These are phyloP conservation scores for Aspergillus tubingensis DNA, from an alignment of 2,329 filamentous ascomycete species.

Conservation along the genomic window DNA sequence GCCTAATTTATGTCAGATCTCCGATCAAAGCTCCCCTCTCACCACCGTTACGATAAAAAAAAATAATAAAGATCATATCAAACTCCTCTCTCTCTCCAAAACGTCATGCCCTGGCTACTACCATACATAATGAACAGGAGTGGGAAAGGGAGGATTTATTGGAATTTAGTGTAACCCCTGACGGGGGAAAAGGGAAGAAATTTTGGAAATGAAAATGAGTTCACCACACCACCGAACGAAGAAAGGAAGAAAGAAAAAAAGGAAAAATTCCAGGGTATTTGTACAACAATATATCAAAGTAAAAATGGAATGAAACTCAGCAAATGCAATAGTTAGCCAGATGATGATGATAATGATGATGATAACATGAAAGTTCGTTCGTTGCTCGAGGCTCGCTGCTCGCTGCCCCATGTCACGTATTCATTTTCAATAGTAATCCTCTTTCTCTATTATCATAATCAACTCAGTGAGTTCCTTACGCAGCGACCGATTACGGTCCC, in stretches of 20 bases:
- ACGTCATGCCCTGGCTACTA: too few species aligned
- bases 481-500: slow-evolving; percentile 45
- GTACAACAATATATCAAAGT: slow-evolving; percentile 15
- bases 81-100: background rate
- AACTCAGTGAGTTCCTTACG: slow-evolving; percentile 47
- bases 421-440: slow-evolving; percentile 35
- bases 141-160: too few species aligned
- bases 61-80: background rate
- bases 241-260: background rate
- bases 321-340: background rate
- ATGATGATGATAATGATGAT: slow-evolving; percentile 7
- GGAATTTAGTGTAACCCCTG: too few species aligned
- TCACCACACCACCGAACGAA: background rate
- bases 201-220: background rate
- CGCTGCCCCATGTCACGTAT: background rate
- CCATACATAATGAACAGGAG: too few species aligned
- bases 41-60: background rate
- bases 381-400: background rate
- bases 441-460: slow-evolving; percentile 45
- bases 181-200: background rate
- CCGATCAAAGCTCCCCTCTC: slow-evolving; percentile 1
- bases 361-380: slow-evolving; percentile 1
- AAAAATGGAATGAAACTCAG: background rate
- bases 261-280: slow-evolving; percentile 23
- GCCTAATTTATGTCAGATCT: slow-evolving; percentile 17